Base-by-base conservation (phyloP, 2,329 filamentous ascomycete genomes). In the Graphium sp. region DNA sequence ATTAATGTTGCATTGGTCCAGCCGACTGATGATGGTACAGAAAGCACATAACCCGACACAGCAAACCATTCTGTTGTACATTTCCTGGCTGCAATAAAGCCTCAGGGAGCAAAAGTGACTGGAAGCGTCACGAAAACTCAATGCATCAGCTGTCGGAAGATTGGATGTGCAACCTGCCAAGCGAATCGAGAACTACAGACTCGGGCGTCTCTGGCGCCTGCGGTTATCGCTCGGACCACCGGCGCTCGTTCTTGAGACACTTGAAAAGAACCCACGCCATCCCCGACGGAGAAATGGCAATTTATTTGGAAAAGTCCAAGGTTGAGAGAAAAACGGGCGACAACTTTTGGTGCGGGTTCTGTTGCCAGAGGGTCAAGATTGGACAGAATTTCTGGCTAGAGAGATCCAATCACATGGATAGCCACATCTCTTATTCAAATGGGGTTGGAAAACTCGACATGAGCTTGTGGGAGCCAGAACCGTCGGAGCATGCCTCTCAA, bases 91-190 rank as follows among this genome's bases (percentile, higher is more conserved):
- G 85, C 42, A 48, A 52, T 27, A 84, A 82, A 43, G 58, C 46
- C 0, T 93, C 93, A 39, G 85, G 85, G n/a, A 85, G 79, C 48
- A 92, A 93, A 45, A 85, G 83, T 34, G 85, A 94, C 49, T 94
- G 72, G 85, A 92, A 91, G 46, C 71, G 85, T 2, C 85, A 94
- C 42, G 87, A 94, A 43, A 77, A 72, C 37, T 72, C 67, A 11
- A 78, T 87, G 42, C 84, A 93, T 46, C 71, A 67, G 35, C 68
- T 77, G 33, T 48, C 66, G 5, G 75, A 84, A 41, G 62, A 63
- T 26, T 93, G 79, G 73, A 68, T 66, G 18, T 93, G 84, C 44
- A 57, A 65, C 18, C 48, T 62, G 26, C 38, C 20, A 22, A 7
- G 20, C 8, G 20, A n/a, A 6, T 36, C 34, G 15, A 14, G 10